Conservation (phyloP, 331 rosid genomes). For the Acacia concinna region DNA sequence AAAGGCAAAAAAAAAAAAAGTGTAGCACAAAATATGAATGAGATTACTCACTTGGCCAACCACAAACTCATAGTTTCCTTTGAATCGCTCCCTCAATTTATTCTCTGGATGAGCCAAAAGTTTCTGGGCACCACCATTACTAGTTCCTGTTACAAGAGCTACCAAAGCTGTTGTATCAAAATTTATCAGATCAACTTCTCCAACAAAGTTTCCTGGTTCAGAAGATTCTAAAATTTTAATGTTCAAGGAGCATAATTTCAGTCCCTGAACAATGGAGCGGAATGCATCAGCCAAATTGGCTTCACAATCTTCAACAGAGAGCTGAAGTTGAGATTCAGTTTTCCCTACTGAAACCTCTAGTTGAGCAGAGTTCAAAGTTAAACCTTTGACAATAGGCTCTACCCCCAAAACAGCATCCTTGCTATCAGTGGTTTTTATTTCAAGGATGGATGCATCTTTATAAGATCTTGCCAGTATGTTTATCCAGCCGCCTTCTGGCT, state of each 20-base stretch:
- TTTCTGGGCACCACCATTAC: slow-evolving; percentile 69
- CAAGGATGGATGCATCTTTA: slow-evolving; percentile 53
- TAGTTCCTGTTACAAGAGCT: slow-evolving; percentile 82
- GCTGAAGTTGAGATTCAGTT: slow-evolving; percentile 24
- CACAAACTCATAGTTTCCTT: slow-evolving; percentile 86
- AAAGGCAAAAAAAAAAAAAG: not conserved
- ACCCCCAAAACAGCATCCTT: slow-evolving; percentile 26
- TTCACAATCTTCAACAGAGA: slow-evolving; percentile 17
- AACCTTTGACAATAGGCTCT: slow-evolving; percentile 29
- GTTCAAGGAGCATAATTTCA: slow-evolving; percentile 39
- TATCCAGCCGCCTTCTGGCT: slow-evolving; percentile 63
- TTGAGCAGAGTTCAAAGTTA: slow-evolving; percentile 26
- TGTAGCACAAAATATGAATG: slow-evolving; percentile 7
- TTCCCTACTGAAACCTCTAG: slow-evolving; percentile 31
- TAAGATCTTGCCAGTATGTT: slow-evolving; percentile 56
- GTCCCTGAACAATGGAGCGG: slow-evolving; percentile 43
- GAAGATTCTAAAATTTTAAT: slow-evolving; percentile 24
- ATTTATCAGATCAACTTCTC: slow-evolving; percentile 52
- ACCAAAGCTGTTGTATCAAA: slow-evolving; percentile 93
- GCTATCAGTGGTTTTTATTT: slow-evolving; percentile 45
- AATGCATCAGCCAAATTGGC: slow-evolving; percentile 45
- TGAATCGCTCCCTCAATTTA: slow-evolving; percentile 72
- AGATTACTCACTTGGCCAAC: slow-evolving; percentile 66
- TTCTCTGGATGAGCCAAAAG: slow-evolving; percentile 74
- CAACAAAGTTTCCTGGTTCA: slow-evolving; percentile 23